These are phyloP conservation scores for Cornus florida DNA, from an alignment of 148 eudicot species.

Conservation along the genomic window DNA sequence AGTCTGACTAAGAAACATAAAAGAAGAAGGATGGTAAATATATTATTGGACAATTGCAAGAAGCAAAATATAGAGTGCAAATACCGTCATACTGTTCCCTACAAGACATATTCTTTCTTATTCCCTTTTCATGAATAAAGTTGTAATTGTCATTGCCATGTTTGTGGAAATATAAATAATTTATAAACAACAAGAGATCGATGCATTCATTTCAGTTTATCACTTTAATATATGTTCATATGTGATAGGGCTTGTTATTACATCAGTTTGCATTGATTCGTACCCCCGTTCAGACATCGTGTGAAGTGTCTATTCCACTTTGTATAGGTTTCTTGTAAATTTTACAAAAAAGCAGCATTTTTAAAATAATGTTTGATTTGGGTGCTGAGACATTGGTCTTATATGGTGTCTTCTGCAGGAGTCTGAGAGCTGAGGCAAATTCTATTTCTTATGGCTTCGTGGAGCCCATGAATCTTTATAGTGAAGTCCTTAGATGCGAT, in stretches of 20 bases:
- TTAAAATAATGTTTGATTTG: background rate
- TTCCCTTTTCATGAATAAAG: background rate
- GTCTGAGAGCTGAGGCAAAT: constrained; percentile 52
- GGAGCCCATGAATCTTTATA: constrained; percentile 53
- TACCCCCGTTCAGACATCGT: background rate
- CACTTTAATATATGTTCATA: background rate
- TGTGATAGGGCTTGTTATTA: background rate
- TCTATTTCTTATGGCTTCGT: constrained; percentile 25
- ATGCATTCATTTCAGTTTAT: background rate
- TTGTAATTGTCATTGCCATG: background rate
- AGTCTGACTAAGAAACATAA: background rate
- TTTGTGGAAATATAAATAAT: background rate
- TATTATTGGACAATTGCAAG: background rate
- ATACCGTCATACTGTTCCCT: background rate
- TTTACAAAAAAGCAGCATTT: background rate
- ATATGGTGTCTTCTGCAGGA: constrained; percentile 41
- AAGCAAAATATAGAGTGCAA: background rate
- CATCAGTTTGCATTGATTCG: background rate
- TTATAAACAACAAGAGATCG: background rate
- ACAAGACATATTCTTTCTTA: background rate
- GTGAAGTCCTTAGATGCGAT: constrained; percentile 66
- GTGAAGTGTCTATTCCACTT: background rate
- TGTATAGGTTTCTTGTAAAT: background rate
- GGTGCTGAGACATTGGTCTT: background rate
- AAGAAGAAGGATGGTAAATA: background rate